Conservation (phyloP, 257 asterid genomes). For the Hygrophila difformis region DNA sequence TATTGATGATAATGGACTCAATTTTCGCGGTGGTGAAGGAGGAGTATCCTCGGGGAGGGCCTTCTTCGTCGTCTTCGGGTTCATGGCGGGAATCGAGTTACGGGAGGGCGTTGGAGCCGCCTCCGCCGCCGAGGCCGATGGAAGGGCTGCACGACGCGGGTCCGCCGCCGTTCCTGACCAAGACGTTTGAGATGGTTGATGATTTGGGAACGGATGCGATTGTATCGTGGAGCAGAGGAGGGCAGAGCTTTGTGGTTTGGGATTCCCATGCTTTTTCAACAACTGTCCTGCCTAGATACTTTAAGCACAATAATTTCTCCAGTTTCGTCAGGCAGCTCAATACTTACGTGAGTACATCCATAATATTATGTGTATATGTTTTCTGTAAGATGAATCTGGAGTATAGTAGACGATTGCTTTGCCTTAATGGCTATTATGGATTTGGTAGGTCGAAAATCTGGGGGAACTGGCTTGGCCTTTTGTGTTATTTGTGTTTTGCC, state of each 20-base stretch:
- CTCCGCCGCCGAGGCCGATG: constrained; percentile 47
- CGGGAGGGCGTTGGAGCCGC: no score
- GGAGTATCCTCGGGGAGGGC: constrained; percentile 27
- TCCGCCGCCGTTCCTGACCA: constrained; percentile 79
- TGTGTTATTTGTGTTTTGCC: no score
- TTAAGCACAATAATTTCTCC: constrained; percentile 77
- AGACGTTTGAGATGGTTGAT: constrained; percentile 86
- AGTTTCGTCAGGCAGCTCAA: constrained; percentile 91
- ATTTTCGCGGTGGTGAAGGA: constrained; percentile 34
- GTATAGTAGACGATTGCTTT: no score
- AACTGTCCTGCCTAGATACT: constrained; percentile 44
- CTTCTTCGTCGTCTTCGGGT: constrained; percentile 19
- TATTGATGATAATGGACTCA: constrained; percentile 23
- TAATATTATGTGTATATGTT: no score
- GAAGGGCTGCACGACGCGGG: constrained; percentile 76
- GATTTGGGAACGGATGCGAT: constrained; percentile 35
- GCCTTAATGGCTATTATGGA: no score
- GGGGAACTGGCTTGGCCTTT: no score
- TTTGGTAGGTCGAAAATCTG: no score
- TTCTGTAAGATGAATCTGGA: no score
- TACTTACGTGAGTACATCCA: constrained; percentile 56
- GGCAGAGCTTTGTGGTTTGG: constrained; percentile 76
- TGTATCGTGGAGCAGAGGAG: constrained; percentile 81
- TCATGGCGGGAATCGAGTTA: constrained; percentile 11
- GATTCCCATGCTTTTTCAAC: constrained; percentile 64